Evolutionary conservation across 2,329 filamentous ascomycete species (phyloP), one percentile per base, ranked within the genome.

Genomic region (Alternaria brassicicola): DNA sequence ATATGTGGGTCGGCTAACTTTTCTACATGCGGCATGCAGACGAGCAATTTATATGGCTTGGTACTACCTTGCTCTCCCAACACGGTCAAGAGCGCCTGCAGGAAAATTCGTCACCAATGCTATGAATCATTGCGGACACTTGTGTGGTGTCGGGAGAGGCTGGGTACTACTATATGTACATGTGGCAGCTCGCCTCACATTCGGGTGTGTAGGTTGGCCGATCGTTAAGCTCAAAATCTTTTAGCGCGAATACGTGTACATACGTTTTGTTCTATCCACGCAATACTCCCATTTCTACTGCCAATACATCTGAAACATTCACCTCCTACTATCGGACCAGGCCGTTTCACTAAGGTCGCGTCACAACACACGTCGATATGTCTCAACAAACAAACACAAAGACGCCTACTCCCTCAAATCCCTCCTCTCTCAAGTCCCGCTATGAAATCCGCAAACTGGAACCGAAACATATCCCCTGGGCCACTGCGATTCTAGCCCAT

Each of bases 361-460:
- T 6, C 43, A 10, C 4, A 33, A 42, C 28, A 52, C n/a, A 26
- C 19, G 15, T 12, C 19, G 39, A 21, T 15, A 58, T 55, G 55
- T 23, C 50, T 10, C 36, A 45, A 17, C 13, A 21, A 35, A 55
- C 42, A 2, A 50, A 52, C 17, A 35, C 19, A 4, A 48, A 42
- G n/a, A 53, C 54, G 7, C 39, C 59, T 10, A 52, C 30, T 5
- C 61, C 58, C 47, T 65, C 62, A 6, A 73, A 74, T 52, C 70
- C 68, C 9, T 72, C 68, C 10, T 60, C 63, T 8, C 67, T 76
- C 35, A 58, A 61, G 4, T 55, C 70, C 2, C 73, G 73, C 48
- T 77, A 72, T 52, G 67, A 73, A 41, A 75, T 77, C 52, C 70
- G 71, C 21, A 59, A 67, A 41, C 63, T 76, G 6, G 56, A 52